Evolutionary conservation across 148 eudicot genomes (phyloP), one percentile per base, ranked within the genome.

Genomic region (Amaranthus hypochondriacus): DNA sequence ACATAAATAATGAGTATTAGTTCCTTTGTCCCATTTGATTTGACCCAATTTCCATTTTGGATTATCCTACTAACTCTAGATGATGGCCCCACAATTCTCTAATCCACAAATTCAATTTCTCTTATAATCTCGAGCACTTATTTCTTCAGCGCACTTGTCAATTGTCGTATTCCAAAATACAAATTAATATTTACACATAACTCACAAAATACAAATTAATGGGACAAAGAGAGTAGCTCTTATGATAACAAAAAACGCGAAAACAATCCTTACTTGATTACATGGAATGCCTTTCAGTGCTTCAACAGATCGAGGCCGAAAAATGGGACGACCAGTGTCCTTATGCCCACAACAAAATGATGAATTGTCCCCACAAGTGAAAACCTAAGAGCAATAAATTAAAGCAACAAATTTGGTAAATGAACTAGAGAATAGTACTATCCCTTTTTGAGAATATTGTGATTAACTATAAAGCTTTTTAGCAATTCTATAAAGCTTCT

Each of bases 351-450:
- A 90, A 71, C 93, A 92, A 75, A 88, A 90, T 18, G 90, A 87
- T 74, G 98, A 92, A 85, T 92, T 95, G 75, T 92, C 98, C 78
- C 98, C 98, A 69, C 93, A 92, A 5, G 98, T 92, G 83, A 88
- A 95, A 49, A 92, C 98, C 98, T 95, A 86, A 11, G 48, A 18
- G 69, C 21, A 65, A 18, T 67, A 69, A 10, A 49, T 48, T 56
- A 44, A 14, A 28, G 14, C 7, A 60, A 5, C 4, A 7, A 55
- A 8, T 15, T 65, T 9, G 48, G 42, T 13, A 50, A 78, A 49
- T 42, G 50, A 21, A 47, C 54, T 1, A 4, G 42, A 15, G 14
- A 11, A 21, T 5, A 47, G 39, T 28, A 18, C 18, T 18, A 18
- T 18, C 18, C 18, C 18, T 18, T 18, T 18, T 18, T 18, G 18